Percentiles rank a stretch among this genome's conserved stretches.
phyloP scores from a whole-genome alignment of 148 eudicot genomes.

The Spergularia marina region DNA sequence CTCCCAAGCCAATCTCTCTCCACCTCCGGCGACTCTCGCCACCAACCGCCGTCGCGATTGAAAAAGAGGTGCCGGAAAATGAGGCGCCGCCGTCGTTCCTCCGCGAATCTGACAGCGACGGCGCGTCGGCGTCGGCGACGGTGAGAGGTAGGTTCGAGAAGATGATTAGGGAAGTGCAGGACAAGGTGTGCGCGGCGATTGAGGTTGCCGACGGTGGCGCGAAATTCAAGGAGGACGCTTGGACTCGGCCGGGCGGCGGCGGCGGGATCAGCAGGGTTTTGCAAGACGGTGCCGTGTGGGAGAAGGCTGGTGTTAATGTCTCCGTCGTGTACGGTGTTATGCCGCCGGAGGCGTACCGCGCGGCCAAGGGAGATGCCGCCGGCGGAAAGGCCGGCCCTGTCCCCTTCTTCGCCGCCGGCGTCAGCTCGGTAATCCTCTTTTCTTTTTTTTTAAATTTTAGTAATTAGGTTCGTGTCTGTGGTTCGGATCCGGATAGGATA shows the following conservation, averaged over 20 bases:
- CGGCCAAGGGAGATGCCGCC: constrained; percentile 54
- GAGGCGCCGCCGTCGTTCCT: constrained; percentile 72
- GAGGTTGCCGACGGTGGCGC: constrained; percentile 72
- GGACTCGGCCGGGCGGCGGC: constrained; percentile 94
- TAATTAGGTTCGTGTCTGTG: not conserved
- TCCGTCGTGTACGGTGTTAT: constrained; percentile 85
- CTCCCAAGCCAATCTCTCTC: not conserved
- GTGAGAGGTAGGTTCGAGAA: constrained; percentile 76
- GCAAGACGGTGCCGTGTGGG: constrained; percentile 81
- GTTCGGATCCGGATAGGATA: too few relatives aligned
- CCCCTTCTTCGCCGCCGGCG: constrained; percentile 91
- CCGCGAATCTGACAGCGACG: constrained; percentile 44
- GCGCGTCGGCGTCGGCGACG: constrained; percentile 16
- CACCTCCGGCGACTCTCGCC: not conserved
- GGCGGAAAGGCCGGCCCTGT: constrained; percentile 68
- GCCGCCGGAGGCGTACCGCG: constrained; percentile 97
- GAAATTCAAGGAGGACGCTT: constrained; percentile 80
- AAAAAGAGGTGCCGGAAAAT: constrained; percentile 65
- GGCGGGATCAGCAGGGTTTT: constrained; percentile 96
- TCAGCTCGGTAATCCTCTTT: constrained; percentile 66
- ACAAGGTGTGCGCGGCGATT: constrained; percentile 65
- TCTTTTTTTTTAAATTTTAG: not conserved
- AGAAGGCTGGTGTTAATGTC: constrained; percentile 90
- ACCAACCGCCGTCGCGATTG: constrained; percentile 43
- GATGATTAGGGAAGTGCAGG: constrained; percentile 83